phyloP scores from a whole-genome alignment of 495 filamentous ascomycete species.

The Terfezia boudieri region DNA sequence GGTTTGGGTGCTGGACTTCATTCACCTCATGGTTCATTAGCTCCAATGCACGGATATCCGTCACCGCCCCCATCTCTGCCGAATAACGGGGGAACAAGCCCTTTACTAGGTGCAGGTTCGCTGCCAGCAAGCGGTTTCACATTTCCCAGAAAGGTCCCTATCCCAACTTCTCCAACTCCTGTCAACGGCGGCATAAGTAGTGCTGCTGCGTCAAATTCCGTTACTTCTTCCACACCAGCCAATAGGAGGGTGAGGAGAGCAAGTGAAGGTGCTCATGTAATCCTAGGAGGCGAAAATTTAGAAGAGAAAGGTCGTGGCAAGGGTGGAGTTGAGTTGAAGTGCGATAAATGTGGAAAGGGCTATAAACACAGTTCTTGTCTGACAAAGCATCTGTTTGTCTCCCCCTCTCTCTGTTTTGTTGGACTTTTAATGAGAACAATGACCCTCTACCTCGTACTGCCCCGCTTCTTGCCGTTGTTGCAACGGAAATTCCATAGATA shows the following conservation, averaged over 20 bases:
- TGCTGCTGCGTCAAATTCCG: conserved; percentile 1
- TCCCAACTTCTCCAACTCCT: background rate
- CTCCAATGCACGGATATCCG: conserved; percentile 24
- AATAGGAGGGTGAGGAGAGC: conserved; percentile 21
- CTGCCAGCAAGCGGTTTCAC: conserved; percentile 6
- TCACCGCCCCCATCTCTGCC: conserved; percentile 27
- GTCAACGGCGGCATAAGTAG: background rate
- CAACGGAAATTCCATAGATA: too few relatives aligned
- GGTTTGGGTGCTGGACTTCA: conserved; percentile 3
- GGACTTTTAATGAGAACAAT: background rate
- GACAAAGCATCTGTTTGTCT: conserved; percentile 99
- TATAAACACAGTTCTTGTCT: conserved; percentile 99
- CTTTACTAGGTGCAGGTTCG: conserved; percentile 22
- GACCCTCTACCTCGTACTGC: conserved; percentile 20
- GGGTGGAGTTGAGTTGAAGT: conserved; percentile 60
- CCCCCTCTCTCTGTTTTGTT: conserved; percentile 18
- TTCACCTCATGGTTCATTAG: conserved; percentile 20
- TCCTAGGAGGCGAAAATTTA: conserved; percentile 68
- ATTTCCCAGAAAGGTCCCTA: background rate
- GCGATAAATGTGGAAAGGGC: conserved; percentile 96
- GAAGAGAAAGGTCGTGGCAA: conserved; percentile 38
- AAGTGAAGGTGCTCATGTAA: conserved; percentile 46
- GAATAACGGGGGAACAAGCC: conserved; percentile 33
- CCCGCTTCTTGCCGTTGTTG: too few relatives aligned
- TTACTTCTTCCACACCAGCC: conserved; percentile 6